Evolutionary conservation across 1,284 basidiomycete genomes (phyloP), one percentile per base, ranked within the genome.

Genomic region (Puccinia triticina): DNA sequence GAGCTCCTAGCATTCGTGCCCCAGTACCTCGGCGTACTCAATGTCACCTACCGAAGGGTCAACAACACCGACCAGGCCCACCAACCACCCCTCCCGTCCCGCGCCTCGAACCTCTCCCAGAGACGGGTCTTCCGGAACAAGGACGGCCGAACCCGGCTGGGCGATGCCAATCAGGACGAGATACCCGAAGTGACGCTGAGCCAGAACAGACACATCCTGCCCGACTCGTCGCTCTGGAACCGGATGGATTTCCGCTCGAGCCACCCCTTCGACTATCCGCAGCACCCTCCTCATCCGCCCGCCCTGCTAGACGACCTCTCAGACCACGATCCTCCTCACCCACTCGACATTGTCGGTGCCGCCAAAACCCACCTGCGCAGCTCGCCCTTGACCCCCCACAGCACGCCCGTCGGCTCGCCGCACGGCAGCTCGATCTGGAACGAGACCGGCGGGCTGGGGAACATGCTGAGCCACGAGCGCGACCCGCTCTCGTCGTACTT

Each of bases 11-110:
- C 91, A 2, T 99, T 95, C 86, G 96, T 98, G 80, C 96, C 96
- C 14, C 92, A 96, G 76, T 99, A 99, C 88, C 90, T 99, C 23
- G 96, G 96, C 26, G 97, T 99, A 75, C 96, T 99, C 93, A 91
- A 99, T 69, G 97, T 99, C 84, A 97, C 93, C 83, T 99, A 98
- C 86, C 91, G 95, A 2, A 67, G 83, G 46, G 83, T 82, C 26
- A 74, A 80, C 11, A 50, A 67, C 14, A 16, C 73, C 3, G 18
- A 32, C 61, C 76, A 82, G 83, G 82, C 50, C 83, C 77, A 10
- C 83, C 78, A n/a, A 57, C 67, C 59, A 84, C 34, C 32, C 83
- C 78, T 34, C 77, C 76, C 69, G 53, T 83, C 12, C 32, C 46
- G 21, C 8, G 29, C 48, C 29, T 50, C 2, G 50, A 61, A 34